These are phyloP conservation scores for Terfezia boudieri DNA, from an alignment of 495 filamentous ascomycete species.

Conservation along the genomic window DNA sequence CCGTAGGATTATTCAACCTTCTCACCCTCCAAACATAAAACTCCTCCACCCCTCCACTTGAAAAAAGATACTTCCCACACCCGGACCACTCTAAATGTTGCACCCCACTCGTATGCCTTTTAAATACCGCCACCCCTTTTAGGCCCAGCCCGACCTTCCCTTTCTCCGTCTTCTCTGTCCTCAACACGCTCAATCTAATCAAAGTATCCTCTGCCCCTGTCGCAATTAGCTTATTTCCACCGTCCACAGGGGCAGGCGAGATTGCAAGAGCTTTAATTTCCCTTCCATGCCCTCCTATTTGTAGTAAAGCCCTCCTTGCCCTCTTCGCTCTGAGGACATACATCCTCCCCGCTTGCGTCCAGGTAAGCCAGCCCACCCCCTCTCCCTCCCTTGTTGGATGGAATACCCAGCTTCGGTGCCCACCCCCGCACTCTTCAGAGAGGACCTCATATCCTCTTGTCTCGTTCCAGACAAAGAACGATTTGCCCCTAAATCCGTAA, in stretches of 20 bases:
- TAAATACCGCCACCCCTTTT: slow-evolving; percentile 12
- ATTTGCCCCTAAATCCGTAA: slow-evolving; percentile 56
- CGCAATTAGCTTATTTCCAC: slow-evolving; percentile 30
- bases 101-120: slow-evolving; percentile 59
- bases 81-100: slow-evolving; percentile 57
- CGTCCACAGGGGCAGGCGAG: slow-evolving; percentile 10
- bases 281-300: slow-evolving; percentile 55
- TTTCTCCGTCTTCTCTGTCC: neutral
- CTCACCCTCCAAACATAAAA: slow-evolving; percentile 62
- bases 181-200: slow-evolving; percentile 43
- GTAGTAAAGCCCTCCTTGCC: slow-evolving; percentile 27
- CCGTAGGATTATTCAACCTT: slow-evolving; percentile 25
- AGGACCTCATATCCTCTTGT: slow-evolving; percentile 39
- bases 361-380: slow-evolving; percentile 24
- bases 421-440: slow-evolving; percentile 57
- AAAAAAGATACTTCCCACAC: slow-evolving; percentile 47
- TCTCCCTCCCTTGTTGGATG: slow-evolving; percentile 18
- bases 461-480: slow-evolving; percentile 64
- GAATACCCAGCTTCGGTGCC: slow-evolving; percentile 49
- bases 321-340: neutral
- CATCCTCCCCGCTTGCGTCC: slow-evolving; percentile 27
- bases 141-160: neutral
- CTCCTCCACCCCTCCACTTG: slow-evolving; percentile 67
- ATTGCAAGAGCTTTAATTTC: slow-evolving; percentile 66
- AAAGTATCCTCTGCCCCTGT: slow-evolving; percentile 81